Evolutionary conservation across 305 asterid genomes (phyloP), one percentile per base, ranked within the genome.

Genomic region (Fraxinus baroniana): DNA sequence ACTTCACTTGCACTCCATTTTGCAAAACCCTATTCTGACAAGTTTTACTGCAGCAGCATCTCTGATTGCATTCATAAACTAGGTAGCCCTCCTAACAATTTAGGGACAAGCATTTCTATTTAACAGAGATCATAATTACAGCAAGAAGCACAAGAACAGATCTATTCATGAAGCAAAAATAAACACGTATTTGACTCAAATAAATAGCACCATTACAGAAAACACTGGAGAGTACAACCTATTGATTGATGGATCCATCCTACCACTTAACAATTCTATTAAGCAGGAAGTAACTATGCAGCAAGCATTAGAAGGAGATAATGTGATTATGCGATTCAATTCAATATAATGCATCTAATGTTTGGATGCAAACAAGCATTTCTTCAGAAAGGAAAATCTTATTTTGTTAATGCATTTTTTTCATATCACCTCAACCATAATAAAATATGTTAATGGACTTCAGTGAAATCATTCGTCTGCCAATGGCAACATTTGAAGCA

Each of bases 1-100:
- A 86, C 90, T 89, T 95, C 90, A 92, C 90, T 75, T 86, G 90
- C 76, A 97, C 92, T 46, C 99, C 99, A 79, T 93, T 92, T 86
- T 97, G 99, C 92, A 97, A 86, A 84, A 97, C 96, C 92, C 98
- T 90, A 87, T 97, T 97, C 90, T 80, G 96, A 86, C 99, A 97
- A 75, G 86, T 80, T 89, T 87, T 91, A 84, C 90, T 84, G 86
- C 99, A 97, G 82, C 89, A 18, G 89, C 99, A 95, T 84, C 93
- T 88, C 85, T 83, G 92, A 81, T 97, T 97, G 94, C 99, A 97
- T 88, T 97, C 99, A 66, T 97, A 97, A 33, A 97, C 98, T 74
- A 97, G 89, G 87, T 93, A 97, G 3, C 99, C 99, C 89, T 92
- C 99, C 99, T 97, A 93, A 82, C 0, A 81, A 86, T 84, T 80